These are phyloP conservation scores for Entomophthora muscae DNA, from an alignment of 371 early-diverging fungal genomes.

Conservation along the genomic window DNA sequence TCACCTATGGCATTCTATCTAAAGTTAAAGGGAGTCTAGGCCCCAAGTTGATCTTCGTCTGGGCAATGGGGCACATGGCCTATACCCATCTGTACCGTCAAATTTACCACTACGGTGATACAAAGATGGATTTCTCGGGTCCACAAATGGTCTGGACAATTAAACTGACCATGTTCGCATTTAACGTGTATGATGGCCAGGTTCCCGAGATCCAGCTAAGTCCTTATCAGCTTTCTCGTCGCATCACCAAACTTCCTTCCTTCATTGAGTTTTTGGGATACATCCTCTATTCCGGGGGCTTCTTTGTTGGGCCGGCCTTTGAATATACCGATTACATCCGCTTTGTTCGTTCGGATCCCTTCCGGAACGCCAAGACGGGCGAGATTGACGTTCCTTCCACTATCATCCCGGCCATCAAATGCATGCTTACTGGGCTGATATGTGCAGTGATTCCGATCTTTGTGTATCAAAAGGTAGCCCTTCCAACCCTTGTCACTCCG, in stretches of 20 bases:
- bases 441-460: conserved; percentile 3
- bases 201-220: conserved; percentile 1
- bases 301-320: conserved; percentile 74
- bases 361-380: conserved; percentile 1
- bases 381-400: neutral
- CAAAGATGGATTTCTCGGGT: conserved; percentile 62
- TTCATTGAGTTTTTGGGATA: conserved; percentile 71
- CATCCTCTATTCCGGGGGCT: conserved; percentile 70
- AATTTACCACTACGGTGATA: conserved; percentile 25
- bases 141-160: conserved; percentile 82
- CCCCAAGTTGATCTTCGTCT: conserved; percentile 45
- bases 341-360: conserved; percentile 18
- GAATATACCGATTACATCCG: conserved; percentile 14
- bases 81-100: conserved; percentile 33
- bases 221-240: conserved; percentile 38
- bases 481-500: conserved; percentile 12
- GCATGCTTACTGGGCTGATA: neutral
- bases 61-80: conserved; percentile 54
- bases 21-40: conserved; percentile 24
- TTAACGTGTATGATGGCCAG: conserved; percentile 55
- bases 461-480: conserved; percentile 10
- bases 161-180: conserved; percentile 75
- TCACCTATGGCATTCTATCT: conserved; percentile 33
- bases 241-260: conserved; percentile 37
- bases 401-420: neutral